phyloP scores from a whole-genome alignment of 78 protist species.

The Dictyostelium intermedium region DNA sequence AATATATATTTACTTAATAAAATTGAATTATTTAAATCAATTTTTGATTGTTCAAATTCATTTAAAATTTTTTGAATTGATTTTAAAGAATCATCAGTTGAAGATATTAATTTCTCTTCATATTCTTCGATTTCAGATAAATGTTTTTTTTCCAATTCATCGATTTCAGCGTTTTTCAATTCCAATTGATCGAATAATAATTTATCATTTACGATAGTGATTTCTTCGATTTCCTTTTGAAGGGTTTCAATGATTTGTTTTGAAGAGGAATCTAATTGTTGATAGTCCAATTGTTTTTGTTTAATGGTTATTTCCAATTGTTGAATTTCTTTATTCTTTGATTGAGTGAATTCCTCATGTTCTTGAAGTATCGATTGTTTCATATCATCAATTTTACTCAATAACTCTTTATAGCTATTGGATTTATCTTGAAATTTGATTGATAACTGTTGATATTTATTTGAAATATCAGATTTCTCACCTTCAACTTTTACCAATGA shows the following conservation, averaged over 20 bases:
- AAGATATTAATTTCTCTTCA: background rate
- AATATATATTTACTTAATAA: background rate
- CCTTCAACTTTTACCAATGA: background rate
- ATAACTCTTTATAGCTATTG: background rate
- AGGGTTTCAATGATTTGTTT: background rate
- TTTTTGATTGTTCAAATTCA: background rate
- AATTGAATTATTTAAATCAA: background rate
- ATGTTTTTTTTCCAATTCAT: constrained; percentile 22
- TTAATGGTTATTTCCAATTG: background rate
- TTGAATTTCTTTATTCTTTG: constrained; percentile 2
- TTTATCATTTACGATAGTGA: background rate
- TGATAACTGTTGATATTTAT: background rate
- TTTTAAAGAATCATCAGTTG: background rate
- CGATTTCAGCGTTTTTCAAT: constrained; percentile 19
- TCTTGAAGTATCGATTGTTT: background rate
- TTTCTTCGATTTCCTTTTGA: background rate
- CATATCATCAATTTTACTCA: background rate
- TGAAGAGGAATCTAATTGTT: background rate
- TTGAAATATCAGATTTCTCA: background rate
- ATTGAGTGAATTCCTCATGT: background rate
- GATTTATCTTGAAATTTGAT: background rate
- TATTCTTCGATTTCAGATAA: constrained; percentile 4
- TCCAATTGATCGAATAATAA: background rate
- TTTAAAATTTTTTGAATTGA: background rate
- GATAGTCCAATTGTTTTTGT: background rate